phyloP scores from a whole-genome alignment of 805 yeast genomes.

The Starmerella gropengiesseri region DNA sequence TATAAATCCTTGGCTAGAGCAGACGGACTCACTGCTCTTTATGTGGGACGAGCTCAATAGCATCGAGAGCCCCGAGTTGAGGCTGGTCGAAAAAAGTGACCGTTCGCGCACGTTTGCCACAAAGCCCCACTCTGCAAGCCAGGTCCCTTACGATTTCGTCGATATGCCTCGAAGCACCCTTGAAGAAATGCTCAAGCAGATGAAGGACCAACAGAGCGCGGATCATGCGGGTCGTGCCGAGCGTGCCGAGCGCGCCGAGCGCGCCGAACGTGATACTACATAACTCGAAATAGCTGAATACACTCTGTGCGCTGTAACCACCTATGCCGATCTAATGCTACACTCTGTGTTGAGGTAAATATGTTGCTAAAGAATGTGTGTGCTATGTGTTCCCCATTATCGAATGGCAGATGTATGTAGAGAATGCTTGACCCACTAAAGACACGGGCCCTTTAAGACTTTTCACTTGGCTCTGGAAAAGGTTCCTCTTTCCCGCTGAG shows the following conservation, averaged over 20 bases:
- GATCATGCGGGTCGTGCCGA: no score
- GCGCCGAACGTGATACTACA: no score
- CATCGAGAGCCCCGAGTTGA: constrained; percentile 33
- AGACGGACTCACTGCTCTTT: constrained; percentile 66
- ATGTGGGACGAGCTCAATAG: constrained; percentile 69
- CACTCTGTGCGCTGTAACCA: no score
- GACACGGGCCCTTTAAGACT: no score
- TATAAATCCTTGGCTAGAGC: constrained; percentile 72
- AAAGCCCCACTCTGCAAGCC: constrained; percentile 78
- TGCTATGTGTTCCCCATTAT: no score
- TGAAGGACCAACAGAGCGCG: constrained; percentile 15
- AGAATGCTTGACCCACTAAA: no score
- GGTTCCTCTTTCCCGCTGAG: constrained; percentile 35
- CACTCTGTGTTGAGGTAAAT: no score
- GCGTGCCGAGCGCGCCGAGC: no score
- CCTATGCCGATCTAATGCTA: no score
- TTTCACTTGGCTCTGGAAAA: constrained; percentile 23
- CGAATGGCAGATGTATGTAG: no score
- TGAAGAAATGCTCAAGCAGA: constrained; percentile 18
- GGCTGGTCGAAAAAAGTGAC: constrained; percentile 60
- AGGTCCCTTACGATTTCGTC: constrained; percentile 83
- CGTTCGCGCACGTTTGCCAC: constrained; percentile 59
- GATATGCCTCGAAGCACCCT: constrained; percentile 34
- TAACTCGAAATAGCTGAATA: no score
- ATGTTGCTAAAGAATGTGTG: no score